These are phyloP conservation scores for Dryadomyces quercus-mongolicae DNA, from an alignment of 2,329 filamentous ascomycete genomes.

Conservation along the genomic window DNA sequence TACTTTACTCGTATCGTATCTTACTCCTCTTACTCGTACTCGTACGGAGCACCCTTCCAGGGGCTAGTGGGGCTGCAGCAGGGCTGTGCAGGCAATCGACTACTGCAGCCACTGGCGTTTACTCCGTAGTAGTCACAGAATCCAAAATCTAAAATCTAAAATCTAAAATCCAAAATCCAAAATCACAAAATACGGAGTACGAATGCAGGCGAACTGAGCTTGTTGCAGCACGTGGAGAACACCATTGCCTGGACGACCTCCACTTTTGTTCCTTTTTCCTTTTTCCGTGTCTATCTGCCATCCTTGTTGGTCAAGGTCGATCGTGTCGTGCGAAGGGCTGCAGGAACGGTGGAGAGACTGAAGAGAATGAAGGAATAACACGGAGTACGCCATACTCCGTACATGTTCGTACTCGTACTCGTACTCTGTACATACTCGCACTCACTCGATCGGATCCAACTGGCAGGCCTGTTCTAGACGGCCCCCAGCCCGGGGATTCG, in stretches of 20 bases:
- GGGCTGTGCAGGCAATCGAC: background rate
- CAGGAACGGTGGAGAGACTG: background rate
- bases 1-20: too few relatives aligned
- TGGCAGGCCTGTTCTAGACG: too few relatives aligned
- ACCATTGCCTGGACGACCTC: background rate
- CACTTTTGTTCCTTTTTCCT: background rate
- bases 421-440: too few relatives aligned
- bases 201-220: background rate
- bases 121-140: too few relatives aligned
- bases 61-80: background rate
- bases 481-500: too few relatives aligned
- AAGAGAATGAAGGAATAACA: background rate
- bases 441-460: too few relatives aligned
- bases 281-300: background rate
- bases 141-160: too few relatives aligned
- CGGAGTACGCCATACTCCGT: background rate
- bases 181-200: background rate
- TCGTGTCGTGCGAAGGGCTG: too few relatives aligned
- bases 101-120: background rate
- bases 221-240: background rate
- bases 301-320: background rate
- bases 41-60: too few relatives aligned
- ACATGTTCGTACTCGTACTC: background rate
- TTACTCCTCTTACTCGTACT: background rate
- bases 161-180: too few relatives aligned